Evolutionary conservation across 352 stramenopile genomes (phyloP), one percentile per base, ranked within the genome.

Genomic region (Phytopythium helicoides): DNA sequence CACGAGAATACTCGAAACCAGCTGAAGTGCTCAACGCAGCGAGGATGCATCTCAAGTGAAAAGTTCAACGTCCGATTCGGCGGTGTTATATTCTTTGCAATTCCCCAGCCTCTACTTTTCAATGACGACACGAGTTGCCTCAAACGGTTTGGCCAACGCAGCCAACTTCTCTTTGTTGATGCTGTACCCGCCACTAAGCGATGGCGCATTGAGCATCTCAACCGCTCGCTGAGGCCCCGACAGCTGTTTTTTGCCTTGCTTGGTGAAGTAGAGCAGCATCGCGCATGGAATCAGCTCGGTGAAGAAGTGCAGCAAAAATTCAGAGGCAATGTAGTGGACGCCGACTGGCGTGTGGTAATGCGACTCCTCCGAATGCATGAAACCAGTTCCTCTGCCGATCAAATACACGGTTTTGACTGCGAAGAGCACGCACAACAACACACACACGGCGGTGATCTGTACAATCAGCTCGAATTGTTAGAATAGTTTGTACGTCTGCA

Each of bases 371-470:
- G 81, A 88, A 31, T 73, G 62, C 54, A 90, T 66, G 34, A 76
- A 63, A 6, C 76, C 77, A 2, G 65, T 80, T 53, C 79, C 77
- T 62, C 89, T 86, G n/a, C 77, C 73, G 11, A 89, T 63, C 45
- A 90, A 62, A 47, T 90, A 92, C 45, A 88, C 55, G 6, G 70
- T 69, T 50, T 88, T 89, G 35, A 68, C 70, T 15, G 64, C 58
- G 42, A 92, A 92, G 16, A 92, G 54, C 10, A 90, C 68, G 46
- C 77, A 87, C 11, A 89, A 56, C 25, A 92, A 51, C 50, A 86
- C 73, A 33, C 82, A 92, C 16, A 92, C 79, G 33, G 68, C 74
- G 38, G 77, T 87, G 64, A 92, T 90, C 81, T 92, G 52, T 16
- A 9, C 28, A 9, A 40, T 34, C 56, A 53, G 52, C 18, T 12